A percentile compares a stretch with the other conserved stretches of the same genome.
Evolutionary conservation across 2,329 filamentous ascomycete genomes (phyloP).

Genomic region (Diplocarpon rosae): DNA sequence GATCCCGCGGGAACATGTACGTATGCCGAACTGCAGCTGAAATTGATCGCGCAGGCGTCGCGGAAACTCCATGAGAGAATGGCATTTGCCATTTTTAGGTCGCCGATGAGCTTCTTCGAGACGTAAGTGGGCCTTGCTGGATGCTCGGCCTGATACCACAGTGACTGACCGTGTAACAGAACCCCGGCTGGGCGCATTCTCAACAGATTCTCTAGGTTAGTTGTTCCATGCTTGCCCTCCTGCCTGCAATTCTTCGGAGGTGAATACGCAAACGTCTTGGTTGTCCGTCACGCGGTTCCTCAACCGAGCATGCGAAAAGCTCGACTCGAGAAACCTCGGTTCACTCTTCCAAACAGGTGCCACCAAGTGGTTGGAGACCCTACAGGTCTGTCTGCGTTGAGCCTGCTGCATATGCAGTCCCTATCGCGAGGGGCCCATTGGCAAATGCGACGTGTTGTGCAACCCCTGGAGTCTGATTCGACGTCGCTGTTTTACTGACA

Average conservation of each 20-base stretch:
- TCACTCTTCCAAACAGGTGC: background rate
- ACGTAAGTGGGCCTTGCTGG: slow-evolving; percentile 34
- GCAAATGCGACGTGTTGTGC: slow-evolving; percentile 13
- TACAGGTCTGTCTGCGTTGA: slow-evolving; percentile 8
- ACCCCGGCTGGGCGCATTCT: slow-evolving; percentile 93
- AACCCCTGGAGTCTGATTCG: slow-evolving; percentile 9
- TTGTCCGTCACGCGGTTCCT: slow-evolving; percentile 1
- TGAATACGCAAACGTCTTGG: background rate
- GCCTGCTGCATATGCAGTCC: slow-evolving; percentile 11
- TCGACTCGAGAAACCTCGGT: slow-evolving; percentile 1
- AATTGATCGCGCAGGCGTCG: slow-evolving; percentile 50
- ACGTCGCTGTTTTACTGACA: slow-evolving; percentile 15
- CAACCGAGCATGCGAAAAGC: slow-evolving; percentile 7
- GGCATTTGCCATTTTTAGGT: slow-evolving; percentile 94
- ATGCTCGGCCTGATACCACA: background rate
- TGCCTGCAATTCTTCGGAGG: background rate
- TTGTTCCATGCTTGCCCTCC: slow-evolving; percentile 12
- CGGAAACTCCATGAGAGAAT: slow-evolving; percentile 94
- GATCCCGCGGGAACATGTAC: slow-evolving; percentile 9
- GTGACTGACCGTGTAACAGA: slow-evolving; percentile 10
- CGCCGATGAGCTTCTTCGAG: slow-evolving; percentile 98
- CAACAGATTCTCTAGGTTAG: slow-evolving; percentile 86
- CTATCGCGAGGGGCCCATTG: slow-evolving; percentile 11
- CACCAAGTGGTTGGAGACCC: slow-evolving; percentile 11
- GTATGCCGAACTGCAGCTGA: slow-evolving; percentile 16